Evolutionary conservation across 345 rosid genomes (phyloP), one percentile per base, ranked within the genome.

Genomic region (Trapa bicornis): DNA sequence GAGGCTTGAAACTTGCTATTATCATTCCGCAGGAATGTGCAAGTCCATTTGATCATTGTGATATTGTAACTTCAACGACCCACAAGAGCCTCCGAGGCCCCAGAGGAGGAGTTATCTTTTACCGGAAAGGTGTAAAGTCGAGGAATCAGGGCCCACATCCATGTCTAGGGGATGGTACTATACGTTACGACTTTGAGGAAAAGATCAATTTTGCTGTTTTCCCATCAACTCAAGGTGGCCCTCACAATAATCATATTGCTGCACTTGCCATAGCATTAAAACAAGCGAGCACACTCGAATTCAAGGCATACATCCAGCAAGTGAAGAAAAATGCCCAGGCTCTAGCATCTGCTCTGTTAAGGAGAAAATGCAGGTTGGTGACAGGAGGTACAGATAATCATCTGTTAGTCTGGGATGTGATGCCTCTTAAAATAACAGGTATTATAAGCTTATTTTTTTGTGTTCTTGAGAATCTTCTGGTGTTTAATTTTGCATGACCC

Each of bases 351-450:
- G 93, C 90, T 58, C 70, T 94, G 72, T 71, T 80, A 75, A 83
- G 83, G 73, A 94, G 96, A 81, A 86, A 84, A 71, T 94, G 96
- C 78, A 85, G 78, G 71, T 79, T 94, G 75, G 96, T 91, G 72
- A 94, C 97, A 2, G 99, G 96, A 61, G 99, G 97, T 57, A 94
- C 96, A 4, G 99, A 94, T 81, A 94, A 94, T 75, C 99, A 94
- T 80, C 78, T 91, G 84, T 71, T 94, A 78, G 84, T 94, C 3
- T 94, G 99, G 99, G 97, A 91, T 85, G 78, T 94, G 64, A 85
- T 91, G 64, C 71, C 96, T 32, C 74, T 86, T 39, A 96, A 97
- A 29, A 80, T 91, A 74, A 82, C 93, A 80, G 99, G 97, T 94
- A 83, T 50, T 16, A 63, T 29, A 53, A 60, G 43, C 0, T 41